Evolutionary conservation across 805 yeast species (phyloP).

Genomic region (Komagataella pastoris): DNA sequence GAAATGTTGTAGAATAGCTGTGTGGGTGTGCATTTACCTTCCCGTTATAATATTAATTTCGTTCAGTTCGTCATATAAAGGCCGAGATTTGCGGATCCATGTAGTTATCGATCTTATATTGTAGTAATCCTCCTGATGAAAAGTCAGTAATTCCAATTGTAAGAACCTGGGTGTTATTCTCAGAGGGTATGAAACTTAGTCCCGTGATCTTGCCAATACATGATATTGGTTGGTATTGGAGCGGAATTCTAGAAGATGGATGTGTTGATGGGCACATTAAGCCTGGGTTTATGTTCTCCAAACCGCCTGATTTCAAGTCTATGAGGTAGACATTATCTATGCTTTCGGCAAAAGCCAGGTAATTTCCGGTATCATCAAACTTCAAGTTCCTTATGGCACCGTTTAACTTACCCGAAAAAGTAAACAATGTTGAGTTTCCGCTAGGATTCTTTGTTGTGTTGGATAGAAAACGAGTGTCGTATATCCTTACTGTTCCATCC

Average conservation of each 20-base stretch:
- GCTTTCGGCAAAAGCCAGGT: conserved; percentile 42
- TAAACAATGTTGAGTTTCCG: conserved; percentile 4
- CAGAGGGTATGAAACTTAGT: conserved; percentile 29
- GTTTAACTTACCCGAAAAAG: conserved; percentile 8
- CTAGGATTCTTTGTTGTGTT: background rate
- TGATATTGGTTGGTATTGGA: conserved; percentile 29
- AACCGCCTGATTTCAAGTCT: conserved; percentile 19
- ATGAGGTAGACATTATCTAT: conserved; percentile 43
- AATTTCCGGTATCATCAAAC: conserved; percentile 31
- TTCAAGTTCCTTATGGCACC: conserved; percentile 42
- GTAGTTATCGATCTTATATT: conserved; percentile 24
- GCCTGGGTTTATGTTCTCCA: conserved; percentile 7
- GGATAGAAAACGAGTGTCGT: conserved; percentile 28
- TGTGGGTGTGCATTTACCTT: background rate
- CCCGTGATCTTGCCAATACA: conserved; percentile 50
- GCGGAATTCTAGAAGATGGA: background rate
- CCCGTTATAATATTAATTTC: background rate
- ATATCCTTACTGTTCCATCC: conserved; percentile 41
- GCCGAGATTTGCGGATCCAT: conserved; percentile 2
- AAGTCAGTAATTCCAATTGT: conserved; percentile 42
- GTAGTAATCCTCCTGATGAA: conserved; percentile 43
- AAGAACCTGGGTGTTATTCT: conserved; percentile 31
- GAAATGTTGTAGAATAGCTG: conserved; percentile 33
- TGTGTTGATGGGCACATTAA: background rate
- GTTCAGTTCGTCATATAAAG: background rate